phyloP scores from a whole-genome alignment of 164 flowering plant genomes.

The Dillenia suffruticosa region DNA sequence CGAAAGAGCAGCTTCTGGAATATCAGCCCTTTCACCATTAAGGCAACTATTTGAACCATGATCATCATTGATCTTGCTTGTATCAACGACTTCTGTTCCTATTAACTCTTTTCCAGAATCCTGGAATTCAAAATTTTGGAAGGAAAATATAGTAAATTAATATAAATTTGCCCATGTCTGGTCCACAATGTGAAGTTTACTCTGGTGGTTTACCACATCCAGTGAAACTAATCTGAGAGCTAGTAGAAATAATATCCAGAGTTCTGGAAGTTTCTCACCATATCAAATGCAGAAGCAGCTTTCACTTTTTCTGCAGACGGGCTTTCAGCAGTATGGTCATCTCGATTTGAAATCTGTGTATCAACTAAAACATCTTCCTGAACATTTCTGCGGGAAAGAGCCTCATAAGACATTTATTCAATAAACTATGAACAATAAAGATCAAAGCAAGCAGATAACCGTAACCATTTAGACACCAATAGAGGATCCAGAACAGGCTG shows the following conservation, averaged over 20 bases:
- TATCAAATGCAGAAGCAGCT: slow-evolving; percentile 28
- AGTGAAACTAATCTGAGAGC: too few relatives aligned
- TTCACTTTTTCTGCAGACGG: slow-evolving; percentile 46
- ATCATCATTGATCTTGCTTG: slow-evolving; percentile 26
- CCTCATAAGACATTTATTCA: background rate
- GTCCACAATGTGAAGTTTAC: too few relatives aligned
- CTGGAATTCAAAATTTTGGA: slow-evolving; percentile 28
- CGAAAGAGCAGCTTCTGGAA: slow-evolving; percentile 30
- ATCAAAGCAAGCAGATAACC: too few relatives aligned
- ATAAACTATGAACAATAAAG: too few relatives aligned
- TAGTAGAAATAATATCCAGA: too few relatives aligned
- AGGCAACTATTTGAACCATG: slow-evolving; percentile 22
- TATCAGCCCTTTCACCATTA: slow-evolving; percentile 32
- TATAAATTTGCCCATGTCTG: too few relatives aligned
- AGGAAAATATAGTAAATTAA: too few relatives aligned
- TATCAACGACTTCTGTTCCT: slow-evolving; percentile 30
- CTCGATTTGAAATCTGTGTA: slow-evolving; percentile 47
- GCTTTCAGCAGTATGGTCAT: slow-evolving; percentile 47
- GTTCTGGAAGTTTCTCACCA: slow-evolving; percentile 26
- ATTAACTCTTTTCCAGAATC: slow-evolving; percentile 32
- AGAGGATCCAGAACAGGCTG: too few relatives aligned
- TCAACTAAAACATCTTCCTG: slow-evolving; percentile 47
- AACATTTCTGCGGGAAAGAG: slow-evolving; percentile 39
- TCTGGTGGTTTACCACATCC: too few relatives aligned
- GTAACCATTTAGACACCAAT: too few relatives aligned